These are phyloP conservation scores for Chamaecyparis obtusa DNA, from an alignment of 75 land plant genomes.

Conservation along the genomic window DNA sequence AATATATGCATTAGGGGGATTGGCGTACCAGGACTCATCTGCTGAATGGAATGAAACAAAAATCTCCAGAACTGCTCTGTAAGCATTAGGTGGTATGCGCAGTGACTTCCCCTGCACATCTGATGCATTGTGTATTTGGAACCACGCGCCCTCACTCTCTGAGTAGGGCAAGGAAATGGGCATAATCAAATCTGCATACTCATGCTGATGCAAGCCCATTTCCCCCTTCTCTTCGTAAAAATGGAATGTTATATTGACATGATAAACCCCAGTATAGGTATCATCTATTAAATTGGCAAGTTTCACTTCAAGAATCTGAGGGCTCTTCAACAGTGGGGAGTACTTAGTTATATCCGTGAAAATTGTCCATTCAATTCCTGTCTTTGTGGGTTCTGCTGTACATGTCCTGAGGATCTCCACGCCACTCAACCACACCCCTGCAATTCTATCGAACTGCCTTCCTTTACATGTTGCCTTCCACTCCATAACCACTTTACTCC, in stretches of 20 bases:
- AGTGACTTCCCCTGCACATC: not conserved
- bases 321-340: constrained; percentile 10
- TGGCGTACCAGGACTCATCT: constrained; percentile 64
- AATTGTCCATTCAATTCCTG: constrained; percentile 28
- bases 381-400: constrained; percentile 33
- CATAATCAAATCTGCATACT: constrained; percentile 22
- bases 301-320: constrained; percentile 19
- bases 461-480: constrained; percentile 25
- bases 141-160: constrained; percentile 28
- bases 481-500: constrained; percentile 21
- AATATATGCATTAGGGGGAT: constrained; percentile 48
- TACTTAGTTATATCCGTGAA: constrained; percentile 34
- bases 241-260: constrained; percentile 22
- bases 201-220: not conserved
- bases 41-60: constrained; percentile 44
- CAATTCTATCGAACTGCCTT: constrained; percentile 32
- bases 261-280: constrained; percentile 29
- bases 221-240: constrained; percentile 13
- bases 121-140: constrained; percentile 18
- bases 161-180: constrained; percentile 29
- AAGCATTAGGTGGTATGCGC: constrained; percentile 30
- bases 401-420: constrained; percentile 39
- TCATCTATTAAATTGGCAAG: constrained; percentile 24
- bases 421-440: constrained; percentile 35
- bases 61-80: constrained; percentile 47